These are phyloP conservation scores for Salvia splendens DNA, from an alignment of 257 asterid species.

Conservation along the genomic window DNA sequence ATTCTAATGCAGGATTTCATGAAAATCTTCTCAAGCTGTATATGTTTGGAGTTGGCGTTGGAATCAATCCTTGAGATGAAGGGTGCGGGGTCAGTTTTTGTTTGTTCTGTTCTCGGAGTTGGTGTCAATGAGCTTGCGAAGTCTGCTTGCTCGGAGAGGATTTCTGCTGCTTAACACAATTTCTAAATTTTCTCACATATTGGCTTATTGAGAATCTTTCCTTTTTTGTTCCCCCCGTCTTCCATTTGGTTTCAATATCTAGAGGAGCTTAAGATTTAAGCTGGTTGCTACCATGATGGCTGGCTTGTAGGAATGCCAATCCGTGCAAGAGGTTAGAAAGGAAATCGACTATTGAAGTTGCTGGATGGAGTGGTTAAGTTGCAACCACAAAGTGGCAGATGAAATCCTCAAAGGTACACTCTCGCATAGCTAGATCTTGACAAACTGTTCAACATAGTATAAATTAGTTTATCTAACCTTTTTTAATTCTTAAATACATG, in stretches of 20 bases:
- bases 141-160: conserved; percentile 26
- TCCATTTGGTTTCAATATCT: neutral
- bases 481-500: neutral
- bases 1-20: neutral
- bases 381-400: conserved; percentile 5
- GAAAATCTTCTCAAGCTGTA: neutral
- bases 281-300: conserved; percentile 29
- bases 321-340: conserved; percentile 19
- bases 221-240: neutral
- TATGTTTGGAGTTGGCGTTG: conserved; percentile 27
- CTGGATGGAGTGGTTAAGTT: conserved; percentile 17
- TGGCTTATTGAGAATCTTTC: neutral
- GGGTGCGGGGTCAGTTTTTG: conserved; percentile 1
- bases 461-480: neutral
- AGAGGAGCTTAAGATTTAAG: conserved; percentile 11
- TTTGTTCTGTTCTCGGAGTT: conserved; percentile 25
- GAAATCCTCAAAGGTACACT: conserved; percentile 30
- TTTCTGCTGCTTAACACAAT: neutral
- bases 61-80: conserved; percentile 14
- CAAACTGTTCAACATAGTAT: neutral
- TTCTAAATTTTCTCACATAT: conserved; percentile 17
- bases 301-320: conserved; percentile 15
- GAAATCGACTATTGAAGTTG: conserved; percentile 5
- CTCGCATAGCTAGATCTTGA: neutral
- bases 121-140: conserved; percentile 25